Evolutionary conservation across 2,329 filamentous ascomycete genomes (phyloP).

Genomic region (Fusarium heterosporum): DNA sequence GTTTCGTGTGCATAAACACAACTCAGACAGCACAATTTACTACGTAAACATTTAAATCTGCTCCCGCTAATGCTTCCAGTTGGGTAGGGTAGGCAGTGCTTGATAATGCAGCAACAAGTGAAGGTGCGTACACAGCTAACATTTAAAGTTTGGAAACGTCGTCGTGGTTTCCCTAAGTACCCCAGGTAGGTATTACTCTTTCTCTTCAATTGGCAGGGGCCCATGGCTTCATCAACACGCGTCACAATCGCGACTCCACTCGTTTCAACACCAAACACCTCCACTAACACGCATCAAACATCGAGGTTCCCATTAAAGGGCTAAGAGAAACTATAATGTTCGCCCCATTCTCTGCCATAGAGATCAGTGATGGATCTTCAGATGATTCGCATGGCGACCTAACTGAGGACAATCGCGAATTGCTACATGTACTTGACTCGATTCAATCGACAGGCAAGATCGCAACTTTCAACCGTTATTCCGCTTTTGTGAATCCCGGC

Average conservation of each 20-base stretch:
- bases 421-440: background rate
- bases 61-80: too few relatives aligned
- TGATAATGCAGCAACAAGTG: too few relatives aligned
- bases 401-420: background rate
- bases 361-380: background rate
- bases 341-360: background rate
- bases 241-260: background rate
- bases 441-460: constrained; percentile 18
- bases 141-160: too few relatives aligned
- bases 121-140: too few relatives aligned
- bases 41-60: too few relatives aligned
- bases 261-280: background rate
- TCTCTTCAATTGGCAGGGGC: background rate
- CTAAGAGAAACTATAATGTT: background rate
- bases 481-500: constrained; percentile 15
- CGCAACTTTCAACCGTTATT: constrained; percentile 7
- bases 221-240: background rate
- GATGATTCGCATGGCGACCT: background rate
- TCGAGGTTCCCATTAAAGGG: too few relatives aligned
- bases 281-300: background rate
- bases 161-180: background rate
- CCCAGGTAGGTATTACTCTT: too few relatives aligned
- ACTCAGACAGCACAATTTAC: too few relatives aligned
- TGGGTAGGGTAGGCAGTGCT: too few relatives aligned
- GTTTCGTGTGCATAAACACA: too few relatives aligned